Evolutionary conservation across 2,329 filamentous ascomycete species (phyloP).

Genomic region (Trichoderma semiorbis): DNA sequence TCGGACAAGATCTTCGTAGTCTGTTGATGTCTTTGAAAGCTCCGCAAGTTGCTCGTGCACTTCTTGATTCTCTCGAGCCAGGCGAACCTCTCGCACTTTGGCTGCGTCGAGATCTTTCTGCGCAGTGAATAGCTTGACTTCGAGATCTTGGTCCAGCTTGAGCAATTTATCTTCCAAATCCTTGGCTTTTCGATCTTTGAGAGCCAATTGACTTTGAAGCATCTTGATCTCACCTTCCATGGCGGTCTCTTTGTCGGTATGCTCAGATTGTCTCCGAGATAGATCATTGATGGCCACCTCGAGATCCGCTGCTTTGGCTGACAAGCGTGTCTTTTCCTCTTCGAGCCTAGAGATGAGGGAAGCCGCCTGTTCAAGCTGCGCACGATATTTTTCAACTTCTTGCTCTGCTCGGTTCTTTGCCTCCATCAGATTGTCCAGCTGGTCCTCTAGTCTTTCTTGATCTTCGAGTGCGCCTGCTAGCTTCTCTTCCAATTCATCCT

Average conservation of each 20-base stretch:
- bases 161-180: constrained; percentile 83
- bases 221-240: constrained; percentile 84
- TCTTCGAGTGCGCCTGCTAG: constrained; percentile 88
- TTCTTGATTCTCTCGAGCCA: constrained; percentile 75
- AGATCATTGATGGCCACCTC: constrained; percentile 69
- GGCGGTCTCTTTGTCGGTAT: constrained; percentile 70
- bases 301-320: constrained; percentile 63
- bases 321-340: constrained; percentile 75
- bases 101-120: constrained; percentile 75
- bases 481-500: constrained; percentile 89
- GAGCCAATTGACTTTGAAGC: constrained; percentile 80
- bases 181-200: constrained; percentile 86
- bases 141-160: constrained; percentile 82
- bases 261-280: constrained; percentile 65
- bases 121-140: constrained; percentile 74
- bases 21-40: constrained; percentile 85
- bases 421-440: constrained; percentile 82
- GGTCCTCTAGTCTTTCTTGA: constrained; percentile 89
- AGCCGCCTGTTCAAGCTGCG: constrained; percentile 87
- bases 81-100: constrained; percentile 70
- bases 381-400: constrained; percentile 72
- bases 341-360: constrained; percentile 82
- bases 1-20: constrained; percentile 90
- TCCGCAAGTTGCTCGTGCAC: constrained; percentile 83
- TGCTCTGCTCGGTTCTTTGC: constrained; percentile 87